Evolutionary conservation across 805 yeast genomes (phyloP).

Genomic region (Cyberlindnera mycetangii): DNA sequence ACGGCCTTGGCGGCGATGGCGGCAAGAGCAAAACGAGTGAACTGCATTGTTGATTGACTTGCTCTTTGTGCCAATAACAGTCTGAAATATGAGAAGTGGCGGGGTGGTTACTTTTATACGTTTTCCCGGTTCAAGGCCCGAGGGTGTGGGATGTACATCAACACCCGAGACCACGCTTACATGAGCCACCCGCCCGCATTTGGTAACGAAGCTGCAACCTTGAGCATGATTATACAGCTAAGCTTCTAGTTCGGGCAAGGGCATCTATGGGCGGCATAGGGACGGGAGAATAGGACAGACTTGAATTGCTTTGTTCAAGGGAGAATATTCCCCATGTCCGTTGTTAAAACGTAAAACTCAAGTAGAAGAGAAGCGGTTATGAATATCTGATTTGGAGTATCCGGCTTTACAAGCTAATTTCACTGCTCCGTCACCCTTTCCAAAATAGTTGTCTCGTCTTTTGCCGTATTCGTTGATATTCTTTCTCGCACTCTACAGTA

Average conservation of each 20-base stretch:
- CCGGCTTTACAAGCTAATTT: too few relatives aligned
- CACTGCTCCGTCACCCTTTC: too few relatives aligned
- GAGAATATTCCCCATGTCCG: too few relatives aligned
- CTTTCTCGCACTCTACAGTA: too few relatives aligned
- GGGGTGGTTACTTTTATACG: background rate
- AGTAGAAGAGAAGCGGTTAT: too few relatives aligned
- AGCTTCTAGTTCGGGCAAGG: background rate
- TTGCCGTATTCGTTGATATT: too few relatives aligned
- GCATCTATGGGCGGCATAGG: background rate
- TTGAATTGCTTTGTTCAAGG: too few relatives aligned
- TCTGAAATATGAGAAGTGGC: background rate
- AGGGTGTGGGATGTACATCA: background rate
- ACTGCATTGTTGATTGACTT: background rate
- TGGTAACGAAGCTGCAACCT: background rate
- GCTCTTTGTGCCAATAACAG: slow-evolving; percentile 3
- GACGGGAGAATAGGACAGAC: too few relatives aligned
- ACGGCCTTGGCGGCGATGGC: slow-evolving; percentile 1
- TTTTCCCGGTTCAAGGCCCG: background rate
- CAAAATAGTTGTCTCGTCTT: too few relatives aligned
- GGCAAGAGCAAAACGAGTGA: slow-evolving; percentile 11
- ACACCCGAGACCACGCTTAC: background rate
- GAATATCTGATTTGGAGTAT: too few relatives aligned
- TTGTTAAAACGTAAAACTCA: too few relatives aligned
- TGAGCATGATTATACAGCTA: background rate
- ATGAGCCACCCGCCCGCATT: background rate